Conservation (phyloP, 495 filamentous ascomycete species). For the Neurospora pannonica region DNA sequence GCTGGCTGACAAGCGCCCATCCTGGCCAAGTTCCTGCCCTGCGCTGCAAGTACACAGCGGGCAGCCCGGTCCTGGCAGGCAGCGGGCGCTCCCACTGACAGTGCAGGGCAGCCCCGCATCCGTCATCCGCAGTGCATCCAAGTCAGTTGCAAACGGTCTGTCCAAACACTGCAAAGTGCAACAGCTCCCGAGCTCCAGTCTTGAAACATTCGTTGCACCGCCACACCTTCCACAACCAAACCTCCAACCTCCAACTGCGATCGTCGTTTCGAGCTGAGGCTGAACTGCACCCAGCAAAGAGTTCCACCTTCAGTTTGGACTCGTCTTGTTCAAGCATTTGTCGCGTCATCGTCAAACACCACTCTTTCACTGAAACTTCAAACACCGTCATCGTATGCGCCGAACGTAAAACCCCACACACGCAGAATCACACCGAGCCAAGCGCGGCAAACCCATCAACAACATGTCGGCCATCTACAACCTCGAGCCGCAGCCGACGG, state of each 20-base stretch:
- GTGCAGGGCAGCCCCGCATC: neutral
- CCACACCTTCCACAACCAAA: neutral
- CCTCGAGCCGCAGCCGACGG: conserved; percentile 86
- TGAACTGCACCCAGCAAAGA: neutral
- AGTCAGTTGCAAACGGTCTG: neutral
- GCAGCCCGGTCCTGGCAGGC: neutral
- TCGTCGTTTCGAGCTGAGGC: neutral
- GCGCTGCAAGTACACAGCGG: neutral
- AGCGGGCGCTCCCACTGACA: neutral
- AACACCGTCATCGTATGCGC: neutral
- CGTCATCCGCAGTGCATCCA: neutral
- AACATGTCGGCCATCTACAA: conserved; percentile 83
- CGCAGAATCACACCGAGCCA: neutral
- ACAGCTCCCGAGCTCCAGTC: neutral
- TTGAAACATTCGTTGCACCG: neutral
- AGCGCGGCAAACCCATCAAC: neutral
- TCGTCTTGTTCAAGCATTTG: neutral
- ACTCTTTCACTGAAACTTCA: neutral
- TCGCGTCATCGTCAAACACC: neutral
- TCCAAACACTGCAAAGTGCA: neutral
- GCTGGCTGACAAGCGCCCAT: neutral
- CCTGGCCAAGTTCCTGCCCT: neutral
- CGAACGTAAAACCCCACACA: neutral
- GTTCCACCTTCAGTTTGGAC: neutral
- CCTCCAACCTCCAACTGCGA: neutral